Evolutionary conservation across 768 basidiomycete species (phyloP), one percentile per base, ranked within the genome.

Genomic region (Leccinum boreale): DNA sequence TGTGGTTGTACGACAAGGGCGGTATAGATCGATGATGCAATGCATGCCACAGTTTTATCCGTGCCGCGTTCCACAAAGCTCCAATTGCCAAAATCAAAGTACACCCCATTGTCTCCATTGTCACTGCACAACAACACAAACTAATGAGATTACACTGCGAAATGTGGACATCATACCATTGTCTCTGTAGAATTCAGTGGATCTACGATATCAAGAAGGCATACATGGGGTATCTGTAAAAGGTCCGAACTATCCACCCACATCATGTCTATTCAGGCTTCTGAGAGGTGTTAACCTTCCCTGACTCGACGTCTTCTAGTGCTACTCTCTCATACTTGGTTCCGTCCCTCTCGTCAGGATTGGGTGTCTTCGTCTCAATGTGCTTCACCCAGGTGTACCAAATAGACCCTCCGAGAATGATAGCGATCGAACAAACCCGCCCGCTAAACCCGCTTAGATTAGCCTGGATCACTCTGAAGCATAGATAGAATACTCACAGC

Each of bases 331-430:
- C 85, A 61, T 90, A 89, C 55, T 63, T 72, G 50, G 12, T 49
- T 10, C 60, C 62, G 24, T 67, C 69, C 49, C 66, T 62, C 42
- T 73, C 68, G 3, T 66, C 72, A 45, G 63, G 35, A 28, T 75
- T 66, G 26, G 77, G 61, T 5, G 72, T 60, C 57, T 81, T 80
- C 8, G 83, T 78, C 70, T 93, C 91, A 61, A 79, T 65, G 70
- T 92, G 86, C 70, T 93, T 93, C 54, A 90, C 79, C 91, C 91
- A 93, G 3, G 92, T 94, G 73, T 95, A 96, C 71, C 85, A 86
- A 36, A 91, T 70, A 0, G 93, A 95, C 19, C 93, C 93, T 31
- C 78, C 66, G 28, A 95, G 85, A 67, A 96, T 96, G 61, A 84
- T 85, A 3, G 79, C 81, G 60, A 95, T 92, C 2, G 92, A 92